Evolutionary conservation across 768 basidiomycete species (phyloP), one percentile per base, ranked within the genome.

Genomic region (Strobilomyces dryophilus): DNA sequence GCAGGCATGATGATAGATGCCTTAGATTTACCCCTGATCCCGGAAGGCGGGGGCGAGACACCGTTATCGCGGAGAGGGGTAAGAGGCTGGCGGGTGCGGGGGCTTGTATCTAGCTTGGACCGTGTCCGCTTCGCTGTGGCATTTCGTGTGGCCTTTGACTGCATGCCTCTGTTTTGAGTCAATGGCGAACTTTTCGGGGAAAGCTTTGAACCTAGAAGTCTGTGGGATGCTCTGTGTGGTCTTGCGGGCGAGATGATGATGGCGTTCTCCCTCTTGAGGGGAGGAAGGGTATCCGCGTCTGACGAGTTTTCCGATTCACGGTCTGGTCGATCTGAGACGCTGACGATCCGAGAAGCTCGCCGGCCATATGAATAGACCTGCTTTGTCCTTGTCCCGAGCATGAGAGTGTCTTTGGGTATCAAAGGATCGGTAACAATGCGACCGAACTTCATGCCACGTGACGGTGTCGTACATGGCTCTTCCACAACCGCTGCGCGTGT

Each of bases 311-410:
- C 45, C 21, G 64, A 56, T 24, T 61, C 66, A 49, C 45, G 64
- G 24, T 65, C 68, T 31, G 59, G 56, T 47, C 65, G 66, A 50
- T 67, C 66, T 45, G 75, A 73, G 40, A 73, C 75, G 52, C 75
- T 76, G 59, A 87, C 73, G n/a, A 86, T 75, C 36, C 85, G 81
- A 49, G 78, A 77, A 37, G 74, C 73, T 55, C 85, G 80, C 58
- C 81, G 80, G 20, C 85, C 85, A 59, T 87, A 87, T 20, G 82
- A 72, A 47, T 76, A 79, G 45, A 87, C 77, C 61, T 84, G 81
- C 64, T 84, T 85, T 7, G 85, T 87, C 58, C 75, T 79, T 53
- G 79, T 60, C 24, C 82, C 76, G 17, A 84, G 73, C 85, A 86
- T 85, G 45, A 24, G 24, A n/a, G 24, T 24, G 24, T 24, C 24